Conservation (phyloP, 495 filamentous ascomycete genomes). For the Xylaria intraflava region DNA sequence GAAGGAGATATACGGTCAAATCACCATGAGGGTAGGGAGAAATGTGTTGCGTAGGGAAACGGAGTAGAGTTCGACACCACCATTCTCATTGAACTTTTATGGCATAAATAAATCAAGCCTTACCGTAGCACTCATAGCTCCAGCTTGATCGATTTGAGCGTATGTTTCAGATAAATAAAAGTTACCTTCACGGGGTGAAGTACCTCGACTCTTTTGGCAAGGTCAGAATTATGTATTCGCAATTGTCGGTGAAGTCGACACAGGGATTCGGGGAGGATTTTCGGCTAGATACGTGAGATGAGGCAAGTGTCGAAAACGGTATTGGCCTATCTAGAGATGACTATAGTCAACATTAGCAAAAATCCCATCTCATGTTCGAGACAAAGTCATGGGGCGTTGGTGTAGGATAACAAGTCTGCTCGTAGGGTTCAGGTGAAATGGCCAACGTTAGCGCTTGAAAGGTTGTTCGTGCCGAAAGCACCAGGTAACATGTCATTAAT, state of each 20-base stretch:
- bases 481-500: background rate
- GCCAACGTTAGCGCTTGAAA: background rate
- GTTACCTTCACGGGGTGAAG: background rate
- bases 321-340: background rate
- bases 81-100: background rate
- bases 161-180: background rate
- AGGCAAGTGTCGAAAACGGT: background rate
- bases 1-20: background rate
- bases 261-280: background rate
- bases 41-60: background rate
- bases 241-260: background rate
- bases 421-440: background rate
- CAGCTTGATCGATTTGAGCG: background rate
- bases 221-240: background rate
- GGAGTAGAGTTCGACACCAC: background rate
- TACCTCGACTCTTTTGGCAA: background rate
- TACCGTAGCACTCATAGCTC: constrained; percentile 1
- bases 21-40: background rate
- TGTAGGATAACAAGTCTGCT: no score
- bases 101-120: constrained; percentile 15
- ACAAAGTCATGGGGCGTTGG: background rate
- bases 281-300: background rate
- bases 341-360: background rate
- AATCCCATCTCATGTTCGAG: background rate
- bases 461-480: background rate